A percentile compares a stretch with the other conserved stretches of the same genome.
phyloP scores from a whole-genome alignment of 2,329 filamentous ascomycete species.

The Claviceps arundinis region DNA sequence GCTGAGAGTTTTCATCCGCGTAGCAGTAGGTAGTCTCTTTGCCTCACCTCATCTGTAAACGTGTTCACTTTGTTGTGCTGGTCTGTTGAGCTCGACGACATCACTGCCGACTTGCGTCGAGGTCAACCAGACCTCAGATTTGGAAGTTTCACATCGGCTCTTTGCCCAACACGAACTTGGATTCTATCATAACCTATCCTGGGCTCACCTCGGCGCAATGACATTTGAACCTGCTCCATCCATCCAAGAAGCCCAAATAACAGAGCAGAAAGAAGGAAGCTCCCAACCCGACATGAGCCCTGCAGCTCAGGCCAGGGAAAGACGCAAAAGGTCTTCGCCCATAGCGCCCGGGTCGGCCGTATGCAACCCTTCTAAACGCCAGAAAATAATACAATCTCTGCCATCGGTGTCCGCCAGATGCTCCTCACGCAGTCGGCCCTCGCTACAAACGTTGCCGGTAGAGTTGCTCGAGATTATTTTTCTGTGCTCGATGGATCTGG shows the following conservation, averaged over 20 bases:
- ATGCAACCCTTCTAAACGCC: neutral
- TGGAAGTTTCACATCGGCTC: neutral
- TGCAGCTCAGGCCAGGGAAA: slow-evolving; percentile 35
- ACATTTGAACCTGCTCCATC: neutral
- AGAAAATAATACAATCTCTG: slow-evolving; percentile 17
- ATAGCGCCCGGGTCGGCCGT: slow-evolving; percentile 5
- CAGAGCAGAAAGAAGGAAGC: neutral
- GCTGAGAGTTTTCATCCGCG: too few species aligned
- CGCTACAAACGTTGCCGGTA: slow-evolving; percentile 28
- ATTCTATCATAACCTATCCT: neutral
- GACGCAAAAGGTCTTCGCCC: slow-evolving; percentile 19
- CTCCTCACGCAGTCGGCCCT: slow-evolving; percentile 12
- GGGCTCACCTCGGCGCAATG: neutral
- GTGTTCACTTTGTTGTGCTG: too few species aligned
- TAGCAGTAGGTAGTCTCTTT: too few species aligned
- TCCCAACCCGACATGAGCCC: slow-evolving; percentile 25
- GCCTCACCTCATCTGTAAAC: too few species aligned
- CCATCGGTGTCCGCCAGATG: slow-evolving; percentile 17
- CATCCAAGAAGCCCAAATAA: neutral
- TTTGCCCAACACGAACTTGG: neutral
- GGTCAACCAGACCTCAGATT: too few species aligned
- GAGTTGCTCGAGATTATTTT: slow-evolving; percentile 43
- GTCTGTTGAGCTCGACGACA: neutral
- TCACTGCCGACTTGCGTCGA: neutral
- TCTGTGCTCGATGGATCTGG: slow-evolving; percentile 33